A percentile compares a stretch with the other conserved stretches of the same genome.
phyloP scores from a whole-genome alignment of 176 grass and related monocot genomes.

The Typha latifolia region DNA sequence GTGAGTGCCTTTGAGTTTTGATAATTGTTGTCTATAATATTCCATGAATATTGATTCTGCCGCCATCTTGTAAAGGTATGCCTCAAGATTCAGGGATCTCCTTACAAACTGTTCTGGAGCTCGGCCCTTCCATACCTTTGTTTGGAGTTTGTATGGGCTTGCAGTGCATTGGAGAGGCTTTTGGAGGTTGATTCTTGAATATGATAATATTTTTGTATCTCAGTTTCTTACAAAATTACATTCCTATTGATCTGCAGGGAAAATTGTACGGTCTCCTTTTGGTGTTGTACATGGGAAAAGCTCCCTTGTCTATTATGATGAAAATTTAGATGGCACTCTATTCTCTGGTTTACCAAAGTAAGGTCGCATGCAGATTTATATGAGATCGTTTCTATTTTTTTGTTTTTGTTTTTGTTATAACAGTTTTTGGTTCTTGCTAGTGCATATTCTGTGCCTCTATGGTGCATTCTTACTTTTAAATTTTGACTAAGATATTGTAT shows the following conservation, averaged over 20 bases:
- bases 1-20: constrained; percentile 1
- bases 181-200: constrained; percentile 12
- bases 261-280: constrained; percentile 19
- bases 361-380: not conserved
- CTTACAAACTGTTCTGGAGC: constrained; percentile 18
- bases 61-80: not conserved
- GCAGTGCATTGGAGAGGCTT: constrained; percentile 26
- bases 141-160: constrained; percentile 35
- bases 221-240: not conserved
- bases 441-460: no score
- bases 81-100: constrained; percentile 26
- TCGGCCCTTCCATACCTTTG: constrained; percentile 23
- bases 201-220: not conserved
- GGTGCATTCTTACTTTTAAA: no score
- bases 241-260: constrained; percentile 3
- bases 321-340: constrained; percentile 11
- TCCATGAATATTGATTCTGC: not conserved
- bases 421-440: not conserved
- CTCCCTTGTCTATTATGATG: constrained; percentile 19
- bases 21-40: not conserved
- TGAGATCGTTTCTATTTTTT: not conserved
- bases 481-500: no score
- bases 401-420: not conserved
- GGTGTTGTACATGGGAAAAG: constrained; percentile 26
- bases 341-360: constrained; percentile 21